Percentiles rank a stretch among this genome's conserved stretches.
Conservation (phyloP, 2,329 filamentous ascomycete genomes). For the Cladosporium sphaerospermum region DNA sequence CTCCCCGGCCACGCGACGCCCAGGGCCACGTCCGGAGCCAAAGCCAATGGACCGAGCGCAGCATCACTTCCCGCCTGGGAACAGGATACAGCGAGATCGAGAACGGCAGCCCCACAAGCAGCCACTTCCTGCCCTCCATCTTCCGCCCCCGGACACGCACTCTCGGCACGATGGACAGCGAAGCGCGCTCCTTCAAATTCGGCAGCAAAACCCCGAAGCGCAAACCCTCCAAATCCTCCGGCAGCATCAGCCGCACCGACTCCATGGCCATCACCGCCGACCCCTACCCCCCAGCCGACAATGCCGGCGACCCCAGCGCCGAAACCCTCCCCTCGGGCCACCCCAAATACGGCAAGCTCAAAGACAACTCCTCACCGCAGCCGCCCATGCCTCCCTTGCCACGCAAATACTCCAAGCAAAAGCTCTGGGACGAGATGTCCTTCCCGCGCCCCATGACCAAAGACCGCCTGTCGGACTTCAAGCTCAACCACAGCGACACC, state of each 20-base stretch:
- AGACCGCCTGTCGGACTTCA: slow-evolving; percentile 24
- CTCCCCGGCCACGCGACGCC: slow-evolving; percentile 7
- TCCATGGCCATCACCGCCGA: slow-evolving; percentile 22
- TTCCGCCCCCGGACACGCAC: slow-evolving; percentile 29
- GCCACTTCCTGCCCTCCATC: slow-evolving; percentile 29
- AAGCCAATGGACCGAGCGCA: slow-evolving; percentile 27
- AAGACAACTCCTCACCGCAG: slow-evolving; percentile 17
- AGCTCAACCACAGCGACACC: neutral
- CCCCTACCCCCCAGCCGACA: slow-evolving; percentile 9
- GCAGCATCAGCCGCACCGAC: slow-evolving; percentile 15
- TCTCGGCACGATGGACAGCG: slow-evolving; percentile 17
- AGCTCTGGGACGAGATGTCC: slow-evolving; percentile 27
- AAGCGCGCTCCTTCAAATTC: slow-evolving; percentile 17
- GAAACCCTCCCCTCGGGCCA: slow-evolving; percentile 26
- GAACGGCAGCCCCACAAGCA: slow-evolving; percentile 25
- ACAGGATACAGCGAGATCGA: slow-evolving; percentile 25
- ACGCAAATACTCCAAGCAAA: slow-evolving; percentile 27
- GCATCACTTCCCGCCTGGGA: slow-evolving; percentile 27
- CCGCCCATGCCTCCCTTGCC: slow-evolving; percentile 18
- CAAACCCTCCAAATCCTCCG: slow-evolving; percentile 5
- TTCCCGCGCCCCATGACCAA: slow-evolving; percentile 29
- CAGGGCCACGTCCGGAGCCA: slow-evolving; percentile 18
- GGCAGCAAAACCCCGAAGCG: slow-evolving; percentile 12
- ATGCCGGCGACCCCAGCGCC: slow-evolving; percentile 9
- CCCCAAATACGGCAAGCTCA: slow-evolving; percentile 24